A percentile compares a stretch with the other conserved stretches of the same genome.
These are phyloP conservation scores for Penicillium sp. DNA, from an alignment of 2,329 filamentous ascomycete species.

Conservation along the genomic window DNA sequence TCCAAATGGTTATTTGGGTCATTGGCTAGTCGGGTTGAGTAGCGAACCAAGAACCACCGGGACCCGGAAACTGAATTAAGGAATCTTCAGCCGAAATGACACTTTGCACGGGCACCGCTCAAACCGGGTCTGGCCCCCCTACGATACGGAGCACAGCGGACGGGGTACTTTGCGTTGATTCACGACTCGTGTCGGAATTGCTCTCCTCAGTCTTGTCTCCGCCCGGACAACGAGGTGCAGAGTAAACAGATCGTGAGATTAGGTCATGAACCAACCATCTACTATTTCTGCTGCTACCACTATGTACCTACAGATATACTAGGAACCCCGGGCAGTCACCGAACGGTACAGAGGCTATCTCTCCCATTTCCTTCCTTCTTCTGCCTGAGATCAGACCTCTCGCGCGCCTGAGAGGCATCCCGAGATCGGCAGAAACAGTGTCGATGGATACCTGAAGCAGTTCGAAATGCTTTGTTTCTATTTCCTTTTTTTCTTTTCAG, in stretches of 20 bases:
- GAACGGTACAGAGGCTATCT: too few species aligned
- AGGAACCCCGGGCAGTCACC: too few species aligned
- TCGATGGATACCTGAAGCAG: conserved; percentile 25
- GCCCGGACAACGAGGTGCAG: background rate
- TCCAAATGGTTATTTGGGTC: too few species aligned
- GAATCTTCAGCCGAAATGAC: conserved; percentile 34
- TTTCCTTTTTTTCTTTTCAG: conserved; percentile 3
- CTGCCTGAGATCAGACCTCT: conserved; percentile 26
- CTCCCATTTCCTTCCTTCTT: background rate
- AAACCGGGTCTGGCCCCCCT: conserved; percentile 3
- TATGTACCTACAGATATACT: background rate
- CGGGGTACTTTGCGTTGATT: background rate
- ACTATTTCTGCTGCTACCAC: background rate
- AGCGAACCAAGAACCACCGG: background rate
- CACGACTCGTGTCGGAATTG: background rate
- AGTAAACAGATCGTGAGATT: background rate
- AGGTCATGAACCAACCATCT: background rate
- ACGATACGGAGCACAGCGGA: background rate
- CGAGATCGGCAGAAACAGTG: conserved; percentile 36
- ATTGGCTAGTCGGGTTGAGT: background rate
- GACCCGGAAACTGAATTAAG: conserved; percentile 20
- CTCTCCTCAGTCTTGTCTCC: background rate
- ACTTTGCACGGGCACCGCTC: conserved; percentile 9
- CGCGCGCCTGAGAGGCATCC: conserved; percentile 14
- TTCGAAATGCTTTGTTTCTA: conserved; percentile 4